A percentile compares a stretch with the other conserved stretches of the same genome.
These are phyloP conservation scores for Gryganskiella cystojenkinii DNA, from an alignment of 192 early-diverging fungal genomes.

Conservation along the genomic window DNA sequence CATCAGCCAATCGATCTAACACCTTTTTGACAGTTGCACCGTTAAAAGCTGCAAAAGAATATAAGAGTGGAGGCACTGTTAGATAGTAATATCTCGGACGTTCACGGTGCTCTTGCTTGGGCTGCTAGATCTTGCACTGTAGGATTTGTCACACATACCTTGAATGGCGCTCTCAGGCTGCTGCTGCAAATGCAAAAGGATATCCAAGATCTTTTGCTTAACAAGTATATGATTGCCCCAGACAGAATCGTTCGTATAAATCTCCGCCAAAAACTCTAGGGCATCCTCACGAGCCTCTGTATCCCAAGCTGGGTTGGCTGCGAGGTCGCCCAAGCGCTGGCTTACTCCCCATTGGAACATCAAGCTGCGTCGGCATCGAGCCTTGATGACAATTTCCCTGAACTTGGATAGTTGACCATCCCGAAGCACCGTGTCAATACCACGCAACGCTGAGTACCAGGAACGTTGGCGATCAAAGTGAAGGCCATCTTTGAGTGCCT, in stretches of 20 bases:
- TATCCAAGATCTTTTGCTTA: conserved; percentile 2
- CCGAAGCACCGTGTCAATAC: neutral
- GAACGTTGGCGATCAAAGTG: neutral
- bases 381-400: neutral
- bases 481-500: conserved; percentile 1
- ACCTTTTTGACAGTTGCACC: no score
- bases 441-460: conserved; percentile 13
- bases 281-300: neutral
- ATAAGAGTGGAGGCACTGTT: no score
- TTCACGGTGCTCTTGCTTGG: no score
- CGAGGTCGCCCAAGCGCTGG: neutral
- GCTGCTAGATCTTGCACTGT: no score
- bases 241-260: neutral
- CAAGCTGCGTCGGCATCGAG: neutral
- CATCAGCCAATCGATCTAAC: no score
- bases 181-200: neutral
- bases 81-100: no score
- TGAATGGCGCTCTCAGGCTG: neutral
- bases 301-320: neutral
- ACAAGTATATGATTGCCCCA: neutral
- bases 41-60: no score
- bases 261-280: neutral
- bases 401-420: neutral
- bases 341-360: conserved; percentile 5
- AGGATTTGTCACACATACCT: no score